Conservation (phyloP, 2,329 filamentous ascomycete genomes). For the Dichotomopilus funicola region DNA sequence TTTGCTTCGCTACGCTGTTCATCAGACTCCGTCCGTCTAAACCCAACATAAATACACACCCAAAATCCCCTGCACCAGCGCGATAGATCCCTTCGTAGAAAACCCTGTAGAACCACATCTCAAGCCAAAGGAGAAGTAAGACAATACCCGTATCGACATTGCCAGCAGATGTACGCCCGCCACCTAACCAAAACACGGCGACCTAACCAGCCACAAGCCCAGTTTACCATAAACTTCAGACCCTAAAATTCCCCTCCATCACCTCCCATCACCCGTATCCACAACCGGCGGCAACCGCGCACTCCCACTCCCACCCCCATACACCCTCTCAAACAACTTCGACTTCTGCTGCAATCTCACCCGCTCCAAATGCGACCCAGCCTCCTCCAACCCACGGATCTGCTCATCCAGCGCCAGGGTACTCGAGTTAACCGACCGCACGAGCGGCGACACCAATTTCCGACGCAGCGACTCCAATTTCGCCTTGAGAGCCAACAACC, state of each 20-base stretch:
- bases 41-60: no score
- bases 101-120: no score
- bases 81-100: no score
- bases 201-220: no score
- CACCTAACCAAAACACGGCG: no score
- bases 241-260: not conserved
- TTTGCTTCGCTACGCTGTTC: no score
- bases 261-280: not conserved
- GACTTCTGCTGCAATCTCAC: conserved; percentile 75
- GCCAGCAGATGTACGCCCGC: no score
- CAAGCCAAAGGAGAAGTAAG: no score
- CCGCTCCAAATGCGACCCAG: conserved; percentile 68
- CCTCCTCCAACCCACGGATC: conserved; percentile 73
- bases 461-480: conserved; percentile 78
- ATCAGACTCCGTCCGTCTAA: no score
- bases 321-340: conserved; percentile 74
- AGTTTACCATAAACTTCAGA: not conserved
- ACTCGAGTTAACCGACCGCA: conserved; percentile 61
- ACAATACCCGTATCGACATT: no score
- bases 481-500: conserved; percentile 75
- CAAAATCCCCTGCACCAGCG: no score
- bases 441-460: conserved; percentile 78
- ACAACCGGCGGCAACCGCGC: not conserved
- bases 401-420: conserved; percentile 77
- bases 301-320: conserved; percentile 40